phyloP scores from a whole-genome alignment of 768 basidiomycete genomes.

The Porphyrellus cyaneotinctus region DNA sequence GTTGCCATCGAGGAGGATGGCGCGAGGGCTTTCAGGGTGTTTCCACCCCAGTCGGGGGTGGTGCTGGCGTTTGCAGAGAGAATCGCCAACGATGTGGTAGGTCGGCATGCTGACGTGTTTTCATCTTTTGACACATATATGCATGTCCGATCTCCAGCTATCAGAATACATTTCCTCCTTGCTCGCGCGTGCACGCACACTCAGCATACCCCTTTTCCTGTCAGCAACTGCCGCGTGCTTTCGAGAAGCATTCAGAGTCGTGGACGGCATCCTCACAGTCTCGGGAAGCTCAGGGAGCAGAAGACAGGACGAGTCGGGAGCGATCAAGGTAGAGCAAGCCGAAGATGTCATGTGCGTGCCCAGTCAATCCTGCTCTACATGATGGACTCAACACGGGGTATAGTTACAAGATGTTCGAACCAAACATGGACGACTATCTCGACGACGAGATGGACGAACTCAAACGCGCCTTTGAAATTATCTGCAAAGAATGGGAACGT shows the following conservation, averaged over 20 bases:
- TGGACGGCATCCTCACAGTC: constrained; percentile 66
- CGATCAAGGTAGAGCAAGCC: constrained; percentile 48
- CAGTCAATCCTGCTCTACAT: constrained; percentile 1
- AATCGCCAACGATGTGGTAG: constrained; percentile 78
- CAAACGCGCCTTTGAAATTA: constrained; percentile 66
- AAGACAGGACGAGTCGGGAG: constrained; percentile 2
- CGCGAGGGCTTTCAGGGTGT: constrained; percentile 75
- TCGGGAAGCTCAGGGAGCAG: constrained; percentile 25
- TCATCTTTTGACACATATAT: neutral
- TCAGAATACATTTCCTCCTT: constrained; percentile 83
- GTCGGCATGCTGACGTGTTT: constrained; percentile 23
- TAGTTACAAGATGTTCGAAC: constrained; percentile 93
- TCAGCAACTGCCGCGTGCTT: constrained; percentile 89
- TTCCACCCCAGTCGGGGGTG: constrained; percentile 76
- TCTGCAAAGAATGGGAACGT: constrained; percentile 78
- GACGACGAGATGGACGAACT: constrained; percentile 87
- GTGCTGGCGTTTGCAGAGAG: constrained; percentile 80
- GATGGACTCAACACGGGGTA: neutral
- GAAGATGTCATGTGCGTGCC: constrained; percentile 79
- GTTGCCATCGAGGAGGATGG: constrained; percentile 70
- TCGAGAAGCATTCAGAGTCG: constrained; percentile 82
- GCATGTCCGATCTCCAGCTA: constrained; percentile 35
- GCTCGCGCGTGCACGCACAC: constrained; percentile 69
- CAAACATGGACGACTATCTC: constrained; percentile 96
- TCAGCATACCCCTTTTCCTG: constrained; percentile 68